Evolutionary conservation across 805 yeast genomes (phyloP).

Genomic region (Grigorovia humatica): DNA sequence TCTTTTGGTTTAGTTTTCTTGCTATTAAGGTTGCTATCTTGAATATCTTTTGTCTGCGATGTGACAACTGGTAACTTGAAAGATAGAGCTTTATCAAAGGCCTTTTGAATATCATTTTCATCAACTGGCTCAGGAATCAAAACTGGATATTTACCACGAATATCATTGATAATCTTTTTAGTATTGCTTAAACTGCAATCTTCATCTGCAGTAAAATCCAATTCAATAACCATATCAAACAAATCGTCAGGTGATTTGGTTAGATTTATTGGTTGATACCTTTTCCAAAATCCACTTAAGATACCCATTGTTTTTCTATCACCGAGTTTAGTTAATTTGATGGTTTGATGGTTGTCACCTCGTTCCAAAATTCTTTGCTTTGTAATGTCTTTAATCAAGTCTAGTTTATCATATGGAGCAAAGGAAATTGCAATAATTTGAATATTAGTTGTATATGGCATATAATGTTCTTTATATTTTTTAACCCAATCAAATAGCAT

Average conservation of each 20-base stretch:
- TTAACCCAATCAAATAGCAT: slow-evolving; percentile 49
- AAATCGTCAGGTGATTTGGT: slow-evolving; percentile 44
- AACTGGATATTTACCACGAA: slow-evolving; percentile 36
- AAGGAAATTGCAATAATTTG: slow-evolving; percentile 64
- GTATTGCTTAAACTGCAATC: slow-evolving; percentile 43
- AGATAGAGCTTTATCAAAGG: slow-evolving; percentile 42
- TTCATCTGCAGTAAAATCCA: slow-evolving; percentile 34
- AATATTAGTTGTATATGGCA: slow-evolving; percentile 36
- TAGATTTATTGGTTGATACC: slow-evolving; percentile 53
- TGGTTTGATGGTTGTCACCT: slow-evolving; percentile 85
- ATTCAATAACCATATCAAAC: slow-evolving; percentile 57
- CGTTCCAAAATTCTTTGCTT: slow-evolving; percentile 48
- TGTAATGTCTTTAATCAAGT: slow-evolving; percentile 44
- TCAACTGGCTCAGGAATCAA: slow-evolving; percentile 35
- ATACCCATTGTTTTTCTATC: slow-evolving; percentile 44
- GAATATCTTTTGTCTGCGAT: neutral
- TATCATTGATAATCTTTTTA: slow-evolving; percentile 29
- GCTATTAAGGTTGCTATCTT: neutral
- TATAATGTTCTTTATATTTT: slow-evolving; percentile 34
- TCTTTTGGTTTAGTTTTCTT: neutral
- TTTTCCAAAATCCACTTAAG: slow-evolving; percentile 60
- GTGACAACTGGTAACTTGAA: slow-evolving; percentile 39
- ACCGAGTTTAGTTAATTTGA: slow-evolving; percentile 43
- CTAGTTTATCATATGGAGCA: slow-evolving; percentile 32
- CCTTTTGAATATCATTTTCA: slow-evolving; percentile 32